Evolutionary conservation across 441 rosid species (phyloP).

Genomic region (Corymbia calophylla): DNA sequence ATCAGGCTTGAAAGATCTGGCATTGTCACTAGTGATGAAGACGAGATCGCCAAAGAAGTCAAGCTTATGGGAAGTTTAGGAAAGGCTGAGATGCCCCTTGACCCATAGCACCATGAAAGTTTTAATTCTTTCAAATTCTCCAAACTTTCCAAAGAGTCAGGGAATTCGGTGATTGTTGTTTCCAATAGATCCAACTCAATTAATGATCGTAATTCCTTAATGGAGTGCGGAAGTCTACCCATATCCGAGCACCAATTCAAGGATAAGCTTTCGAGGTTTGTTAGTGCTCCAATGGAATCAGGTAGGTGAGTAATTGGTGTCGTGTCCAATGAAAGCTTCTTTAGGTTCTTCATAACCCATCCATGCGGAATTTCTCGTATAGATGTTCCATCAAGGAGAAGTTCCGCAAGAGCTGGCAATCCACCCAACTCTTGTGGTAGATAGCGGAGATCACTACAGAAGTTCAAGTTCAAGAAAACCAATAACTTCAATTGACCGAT

Average conservation of each 20-base stretch:
- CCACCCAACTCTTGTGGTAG: neutral
- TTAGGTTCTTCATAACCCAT: neutral
- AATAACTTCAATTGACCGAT: neutral
- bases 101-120: neutral
- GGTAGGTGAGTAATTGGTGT: neutral
- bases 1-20: neutral
- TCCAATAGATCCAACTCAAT: neutral
- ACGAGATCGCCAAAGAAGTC: neutral
- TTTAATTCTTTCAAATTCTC: neutral
- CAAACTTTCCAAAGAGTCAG: neutral
- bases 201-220: neutral
- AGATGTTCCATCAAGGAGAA: neutral
- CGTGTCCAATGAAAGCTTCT: neutral
- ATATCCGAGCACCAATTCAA: neutral
- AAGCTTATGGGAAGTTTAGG: neutral
- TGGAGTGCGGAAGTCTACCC: neutral
- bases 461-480: neutral
- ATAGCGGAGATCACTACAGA: neutral
- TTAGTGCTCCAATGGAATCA: neutral
- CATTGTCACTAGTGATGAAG: neutral
- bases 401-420: neutral
- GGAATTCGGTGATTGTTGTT: neutral
- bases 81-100: neutral
- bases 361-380: neutral
- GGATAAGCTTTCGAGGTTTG: neutral